Base-by-base conservation (phyloP, 805 yeast genomes). In the Ogataea saltuana region DNA sequence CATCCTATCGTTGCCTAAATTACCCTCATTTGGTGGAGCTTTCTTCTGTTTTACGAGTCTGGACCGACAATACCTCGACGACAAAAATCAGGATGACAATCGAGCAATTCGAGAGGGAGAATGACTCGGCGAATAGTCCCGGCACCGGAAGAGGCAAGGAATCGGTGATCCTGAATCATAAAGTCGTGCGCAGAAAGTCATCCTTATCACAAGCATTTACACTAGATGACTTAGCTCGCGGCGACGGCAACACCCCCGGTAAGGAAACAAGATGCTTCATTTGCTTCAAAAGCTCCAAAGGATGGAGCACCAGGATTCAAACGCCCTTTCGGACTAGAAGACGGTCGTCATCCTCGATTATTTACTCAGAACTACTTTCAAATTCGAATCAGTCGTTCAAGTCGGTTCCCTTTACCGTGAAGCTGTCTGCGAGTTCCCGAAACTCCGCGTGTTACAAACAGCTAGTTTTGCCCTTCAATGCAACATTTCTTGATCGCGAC, bases 351-450 rank as follows among this genome's bases (percentile, higher is more conserved):
- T 53, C 60, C 7, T 54, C 61, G 1, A 44, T 54, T 10, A 29
- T 55, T 11, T 54, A 50, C 27, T 50, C 59, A 9, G 59, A 53
- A 13, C 35, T 57, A 15, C 38, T 54, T 6, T 29, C 46, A 0
- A 51, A 44, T n/a, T 44, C 56, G 5, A 44, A 45, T 25, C 31
- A 37, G 1, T 41, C 39, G 3, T 27, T 46, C 1, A 41, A 49
- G 11, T 23, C 39, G n/a, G 41, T 60, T 25, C 55, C 60, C 9
- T 65, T 66, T 46, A 48, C 49, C 4, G 50, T 63, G 33, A 57
- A 57, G 19, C 42, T 66, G n/a, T 54, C 59, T 5, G 59, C 52
- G 3, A 48, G 54, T 6, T 42, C 51, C 9, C 26, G 8, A 20
- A 33, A 20, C 18, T 33, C 20, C 3, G 38, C 29, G 12, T 20